phyloP scores from a whole-genome alignment of 2,329 filamentous ascomycete genomes.

The Ambrosiella cleistominuta region DNA sequence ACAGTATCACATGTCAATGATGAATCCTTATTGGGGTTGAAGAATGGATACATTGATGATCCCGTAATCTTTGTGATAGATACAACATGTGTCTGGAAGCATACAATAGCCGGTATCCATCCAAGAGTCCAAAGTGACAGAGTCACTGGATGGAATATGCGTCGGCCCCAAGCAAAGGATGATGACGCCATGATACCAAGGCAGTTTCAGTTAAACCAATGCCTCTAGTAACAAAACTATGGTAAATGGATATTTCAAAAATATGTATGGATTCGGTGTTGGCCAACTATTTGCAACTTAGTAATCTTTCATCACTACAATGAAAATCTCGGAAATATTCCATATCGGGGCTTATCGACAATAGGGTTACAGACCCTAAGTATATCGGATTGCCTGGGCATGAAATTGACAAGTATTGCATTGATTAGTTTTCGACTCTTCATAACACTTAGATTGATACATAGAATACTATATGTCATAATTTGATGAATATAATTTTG shows the following conservation, averaged over 20 bases:
- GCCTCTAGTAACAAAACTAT: neutral
- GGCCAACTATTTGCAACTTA: neutral
- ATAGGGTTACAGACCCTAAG: neutral
- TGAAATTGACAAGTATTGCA: no score
- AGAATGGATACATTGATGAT: slow-evolving; percentile 58
- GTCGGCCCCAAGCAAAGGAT: slow-evolving; percentile 2
- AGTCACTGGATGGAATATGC: slow-evolving; percentile 5
- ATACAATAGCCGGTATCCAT: slow-evolving; percentile 44
- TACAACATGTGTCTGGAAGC: slow-evolving; percentile 43
- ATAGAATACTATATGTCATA: no score
- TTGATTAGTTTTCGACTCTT: no score
- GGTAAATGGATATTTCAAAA: no score
- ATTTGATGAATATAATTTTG: no score
- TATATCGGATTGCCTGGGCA: neutral
- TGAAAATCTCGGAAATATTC: neutral
- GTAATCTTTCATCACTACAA: neutral
- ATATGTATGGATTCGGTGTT: no score
- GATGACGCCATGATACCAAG: slow-evolving; percentile 3
- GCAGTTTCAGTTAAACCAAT: neutral
- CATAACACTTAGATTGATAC: no score
- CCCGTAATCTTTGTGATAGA: slow-evolving; percentile 41
- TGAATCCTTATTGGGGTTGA: slow-evolving; percentile 49
- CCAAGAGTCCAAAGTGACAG: slow-evolving; percentile 11
- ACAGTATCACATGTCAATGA: slow-evolving; percentile 37
- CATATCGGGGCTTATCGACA: neutral